Base-by-base conservation (phyloP, 352 stramenopile genomes). In the Phytophthora lateralis region DNA sequence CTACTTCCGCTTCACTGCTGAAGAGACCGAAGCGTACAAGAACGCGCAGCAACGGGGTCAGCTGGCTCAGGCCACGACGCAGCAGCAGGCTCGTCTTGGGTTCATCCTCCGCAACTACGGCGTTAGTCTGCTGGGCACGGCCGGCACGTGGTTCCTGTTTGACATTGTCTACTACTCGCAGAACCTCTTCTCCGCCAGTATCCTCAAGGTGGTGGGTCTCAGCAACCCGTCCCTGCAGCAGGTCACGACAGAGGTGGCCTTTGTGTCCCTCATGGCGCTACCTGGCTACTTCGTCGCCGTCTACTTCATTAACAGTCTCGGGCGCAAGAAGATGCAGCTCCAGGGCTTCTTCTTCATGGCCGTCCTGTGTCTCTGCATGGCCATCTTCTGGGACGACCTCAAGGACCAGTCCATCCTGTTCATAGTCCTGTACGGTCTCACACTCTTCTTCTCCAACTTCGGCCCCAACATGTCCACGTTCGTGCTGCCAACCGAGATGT, bases 361-460 rank as follows among this genome's bases (percentile, higher is more conserved):
- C 7, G 45, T 89, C 0, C 41, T 91, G 15, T 88, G 82, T 37
- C 37, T 91, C 1, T 45, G 73, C 8, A 56, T 93, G 4, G 72
- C 73, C 12, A 75, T 74, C 27, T 80, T 82, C 52, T 91, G 81
- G 78, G 67, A 87, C 30, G 59, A 75, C 18, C 58, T 91, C 15
- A 59, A 86, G 49, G 56, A 73, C 21, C 54, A 83, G 32, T 60
- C 59, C 1, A 67, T 84, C 41, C 48, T 78, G 8, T 94, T 94
- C 57, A 76, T 93, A 24, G 45, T 90, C 14, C 49, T 94, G 2
- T 93, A 90, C 58, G 79, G 82, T 0, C 61, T 92, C 20, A 78
- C 81, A 3, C 79, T 95, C n/a, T 93, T 91, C 52, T 90, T 89
- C 57, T 70, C 81, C 37, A 92, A 95, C 66, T 95, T 96, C 50